Conservation (phyloP, 768 basidiomycete genomes). For the Coprinellus micaceus region DNA sequence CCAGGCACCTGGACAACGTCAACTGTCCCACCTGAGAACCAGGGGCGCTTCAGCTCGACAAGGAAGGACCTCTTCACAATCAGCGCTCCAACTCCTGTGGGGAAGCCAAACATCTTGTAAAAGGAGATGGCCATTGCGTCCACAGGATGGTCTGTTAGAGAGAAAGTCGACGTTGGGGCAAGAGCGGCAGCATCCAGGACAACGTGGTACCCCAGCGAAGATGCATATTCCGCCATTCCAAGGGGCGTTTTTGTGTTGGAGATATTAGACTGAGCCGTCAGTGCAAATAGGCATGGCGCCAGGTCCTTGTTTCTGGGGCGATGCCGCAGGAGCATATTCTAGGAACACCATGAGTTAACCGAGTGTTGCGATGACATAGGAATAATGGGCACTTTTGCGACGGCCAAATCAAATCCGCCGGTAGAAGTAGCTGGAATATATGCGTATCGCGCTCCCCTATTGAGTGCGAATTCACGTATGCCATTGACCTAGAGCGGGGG, state of each 20-base stretch:
- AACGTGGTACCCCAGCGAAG: constrained; percentile 66
- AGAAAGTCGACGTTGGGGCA: constrained; percentile 67
- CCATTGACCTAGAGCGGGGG: constrained; percentile 49
- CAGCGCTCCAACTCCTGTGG: constrained; percentile 79
- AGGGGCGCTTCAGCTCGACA: constrained; percentile 58
- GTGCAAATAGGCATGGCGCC: constrained; percentile 61
- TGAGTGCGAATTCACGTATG: constrained; percentile 65
- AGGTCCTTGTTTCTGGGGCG: constrained; percentile 42
- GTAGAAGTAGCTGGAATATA: constrained; percentile 63
- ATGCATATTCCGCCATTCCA: constrained; percentile 59
- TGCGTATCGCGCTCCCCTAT: constrained; percentile 50
- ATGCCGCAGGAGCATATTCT: constrained; percentile 55
- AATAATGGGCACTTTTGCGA: constrained; percentile 52
- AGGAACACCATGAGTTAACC: constrained; percentile 4
- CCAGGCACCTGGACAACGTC: constrained; percentile 84
- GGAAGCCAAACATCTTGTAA: constrained; percentile 90
- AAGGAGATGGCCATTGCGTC: constrained; percentile 84
- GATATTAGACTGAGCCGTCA: constrained; percentile 82
- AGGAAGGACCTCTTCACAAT: constrained; percentile 71
- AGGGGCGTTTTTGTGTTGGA: constrained; percentile 71
- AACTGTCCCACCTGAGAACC: constrained; percentile 84
- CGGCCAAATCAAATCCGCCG: constrained; percentile 59
- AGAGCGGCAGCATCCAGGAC: constrained; percentile 82
- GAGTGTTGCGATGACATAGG: not conserved
- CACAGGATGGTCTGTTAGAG: constrained; percentile 60